These are phyloP conservation scores for Termitomyces sp. DNA, from an alignment of 768 basidiomycete species.

Conservation along the genomic window DNA sequence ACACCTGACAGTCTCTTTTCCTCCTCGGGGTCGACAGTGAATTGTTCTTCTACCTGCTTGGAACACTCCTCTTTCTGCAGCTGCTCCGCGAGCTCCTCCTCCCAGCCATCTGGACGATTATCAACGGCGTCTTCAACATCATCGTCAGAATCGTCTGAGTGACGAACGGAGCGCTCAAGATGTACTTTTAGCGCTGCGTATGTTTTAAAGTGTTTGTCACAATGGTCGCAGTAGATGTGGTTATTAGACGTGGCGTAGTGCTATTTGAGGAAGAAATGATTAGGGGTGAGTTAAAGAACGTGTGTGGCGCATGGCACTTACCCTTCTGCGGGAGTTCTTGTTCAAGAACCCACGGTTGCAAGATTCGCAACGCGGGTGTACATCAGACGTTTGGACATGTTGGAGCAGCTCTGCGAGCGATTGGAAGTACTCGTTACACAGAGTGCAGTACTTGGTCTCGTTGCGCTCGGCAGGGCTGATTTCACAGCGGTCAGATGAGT, in stretches of 20 bases:
- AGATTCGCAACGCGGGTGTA: constrained; percentile 7
- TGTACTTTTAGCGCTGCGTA: constrained; percentile 6
- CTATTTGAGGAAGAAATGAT: neutral
- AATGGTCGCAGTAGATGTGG: constrained; percentile 9
- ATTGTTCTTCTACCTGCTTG: neutral
- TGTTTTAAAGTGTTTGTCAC: constrained; percentile 7
- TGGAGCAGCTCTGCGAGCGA: neutral
- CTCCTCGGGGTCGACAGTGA: neutral
- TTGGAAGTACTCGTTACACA: constrained; percentile 2
- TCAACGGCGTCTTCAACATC: neutral
- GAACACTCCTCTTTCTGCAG: constrained; percentile 1
- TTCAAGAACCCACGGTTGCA: constrained; percentile 6
- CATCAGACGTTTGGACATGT: neutral
- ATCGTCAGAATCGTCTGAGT: constrained; percentile 10
- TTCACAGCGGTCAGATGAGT: neutral
- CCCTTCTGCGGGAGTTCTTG: constrained; percentile 8
- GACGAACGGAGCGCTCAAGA: constrained; percentile 2
- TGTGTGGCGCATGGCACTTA: constrained; percentile 1
- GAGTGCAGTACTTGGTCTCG: neutral
- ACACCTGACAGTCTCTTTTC: neutral
- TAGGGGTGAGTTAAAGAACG: neutral
- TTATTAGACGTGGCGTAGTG: constrained; percentile 3
- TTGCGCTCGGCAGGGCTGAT: neutral
- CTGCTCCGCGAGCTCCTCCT: constrained; percentile 5
- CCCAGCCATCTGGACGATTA: constrained; percentile 6